Evolutionary conservation across 805 yeast species (phyloP), one percentile per base, ranked within the genome.

Genomic region (Yamadazyma endophytica): DNA sequence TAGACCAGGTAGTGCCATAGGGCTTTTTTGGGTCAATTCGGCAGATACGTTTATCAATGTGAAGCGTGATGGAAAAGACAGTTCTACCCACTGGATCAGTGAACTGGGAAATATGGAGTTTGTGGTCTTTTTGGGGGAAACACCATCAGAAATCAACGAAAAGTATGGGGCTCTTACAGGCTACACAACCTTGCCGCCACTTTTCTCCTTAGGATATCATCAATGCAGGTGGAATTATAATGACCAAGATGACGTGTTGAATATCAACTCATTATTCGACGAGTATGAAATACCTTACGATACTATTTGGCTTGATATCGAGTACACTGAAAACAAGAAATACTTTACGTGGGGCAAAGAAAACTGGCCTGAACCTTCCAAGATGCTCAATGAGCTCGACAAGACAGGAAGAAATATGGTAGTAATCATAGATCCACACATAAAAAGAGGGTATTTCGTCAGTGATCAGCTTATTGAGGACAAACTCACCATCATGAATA

Each of bases 211-310:
- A 9, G 97, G 95, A 0, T 86, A 92, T 52, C 97, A 92, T 52
- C 98, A 92, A 58, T 90, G 96, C 52, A 73, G 97, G 49, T 92
- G 98, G 98, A 92, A 92, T 55, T 92, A 92, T 60, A 85, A 86
- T 51, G 89, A 83, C 46, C 89, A 85, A 50, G 68, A 69, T 8
- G 98, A 92, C 56, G 90, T 92, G 1, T 56, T 87, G n/a, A 76
- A 68, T 6, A 82, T 92, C 9, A 72, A 73, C 42, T 52, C 66
- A 2, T 69, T 75, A 34, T 81, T 92, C 71, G 97, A 90, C 54
- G 64, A 71, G 37, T 52, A 75, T 46, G 73, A 66, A 26, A 77
- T 92, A 36, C 97, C 97, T 2, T 84, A 79, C 52, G 98, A 92
- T 54, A 77, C 82, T 9, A 82, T 92, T 31, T 92, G 98, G 98